phyloP scores from a whole-genome alignment of 352 stramenopile genomes.

The Phytopythium chamaehyphon region DNA sequence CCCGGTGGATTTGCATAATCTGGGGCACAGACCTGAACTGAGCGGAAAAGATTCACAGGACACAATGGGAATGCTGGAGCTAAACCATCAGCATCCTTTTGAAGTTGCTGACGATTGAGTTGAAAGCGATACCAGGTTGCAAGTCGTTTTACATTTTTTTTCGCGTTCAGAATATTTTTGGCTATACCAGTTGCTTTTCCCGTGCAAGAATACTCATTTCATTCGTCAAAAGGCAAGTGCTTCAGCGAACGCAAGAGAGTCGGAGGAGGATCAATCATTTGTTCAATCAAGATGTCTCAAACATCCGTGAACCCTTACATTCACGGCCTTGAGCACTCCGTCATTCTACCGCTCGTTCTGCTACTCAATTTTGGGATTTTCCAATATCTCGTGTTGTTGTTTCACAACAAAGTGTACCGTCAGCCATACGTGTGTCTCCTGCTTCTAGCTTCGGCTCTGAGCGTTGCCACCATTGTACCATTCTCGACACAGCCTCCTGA shows the following conservation, averaged over 20 bases:
- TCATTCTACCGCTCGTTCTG: slow-evolving; percentile 20
- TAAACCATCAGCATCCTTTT: background rate
- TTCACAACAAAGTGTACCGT: slow-evolving; percentile 14
- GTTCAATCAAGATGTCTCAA: background rate
- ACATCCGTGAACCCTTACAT: slow-evolving; percentile 3
- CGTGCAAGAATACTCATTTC: no score
- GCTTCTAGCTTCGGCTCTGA: slow-evolving; percentile 8
- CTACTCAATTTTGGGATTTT: slow-evolving; percentile 28
- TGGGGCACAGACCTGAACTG: background rate
- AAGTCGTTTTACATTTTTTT: no score
- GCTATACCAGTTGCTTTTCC: no score
- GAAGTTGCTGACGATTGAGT: background rate
- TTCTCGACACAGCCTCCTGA: slow-evolving; percentile 10
- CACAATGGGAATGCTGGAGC: background rate
- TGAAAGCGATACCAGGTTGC: background rate
- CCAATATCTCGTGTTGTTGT: slow-evolving; percentile 28
- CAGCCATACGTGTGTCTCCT: slow-evolving; percentile 18
- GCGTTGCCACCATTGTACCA: slow-evolving; percentile 15
- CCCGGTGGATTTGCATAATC: background rate
- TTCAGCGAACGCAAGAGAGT: no score
- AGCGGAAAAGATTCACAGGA: background rate
- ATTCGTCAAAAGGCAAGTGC: no score
- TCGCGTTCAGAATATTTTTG: no score
- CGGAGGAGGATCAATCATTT: background rate
- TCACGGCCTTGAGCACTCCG: slow-evolving; percentile 1